Evolutionary conservation across 257 asterid genomes (phyloP), one percentile per base, ranked within the genome.

Genomic region (Salvia splendens): DNA sequence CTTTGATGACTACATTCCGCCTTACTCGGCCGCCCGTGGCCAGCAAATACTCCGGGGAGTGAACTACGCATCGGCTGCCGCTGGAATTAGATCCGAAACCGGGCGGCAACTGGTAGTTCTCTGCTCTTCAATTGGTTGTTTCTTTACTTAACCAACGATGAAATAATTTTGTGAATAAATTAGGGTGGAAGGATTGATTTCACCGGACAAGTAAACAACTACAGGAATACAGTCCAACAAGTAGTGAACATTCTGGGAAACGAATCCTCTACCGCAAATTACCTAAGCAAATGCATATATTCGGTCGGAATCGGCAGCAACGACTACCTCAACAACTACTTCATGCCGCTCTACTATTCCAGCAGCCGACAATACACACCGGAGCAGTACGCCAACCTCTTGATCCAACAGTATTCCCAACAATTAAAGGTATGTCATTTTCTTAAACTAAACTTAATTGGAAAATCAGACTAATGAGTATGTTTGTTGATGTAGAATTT

Each of bases 1-100:
- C 0, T 89, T 89, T 50, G 75, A 80, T 3, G 77, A 69, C 54
- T 73, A 72, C 66, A 85, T 85, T 53, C 91, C 86, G 14, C 84
- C 95, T 0, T 85, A 84, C 62, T 52, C 89, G 11, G 43, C 52
- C 12, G 94, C 89, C 5, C 69, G 86, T 1, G 94, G 89, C 59
- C 85, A 53, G 52, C 67, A 83, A 36, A 79, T 89, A 72, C 89
- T 87, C 11, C 61, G 56, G 61, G 97, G 97, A 64, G 87, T 89
- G 32, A 89, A 89, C 79, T 87, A 83, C 64, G 96, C 96, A 5
- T 89, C 96, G 1, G 96, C 95, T 2, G 96, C 95, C 2, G 96
- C 95, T 3, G 97, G 97, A 30, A 87, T 89, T 14, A 76, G 97
- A 74, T 49, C 73, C 1, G 97, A 89, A 84, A 89, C 97, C 6